Evolutionary conservation across 345 rosid species (phyloP).

Genomic region (Euphorbia peplus): DNA sequence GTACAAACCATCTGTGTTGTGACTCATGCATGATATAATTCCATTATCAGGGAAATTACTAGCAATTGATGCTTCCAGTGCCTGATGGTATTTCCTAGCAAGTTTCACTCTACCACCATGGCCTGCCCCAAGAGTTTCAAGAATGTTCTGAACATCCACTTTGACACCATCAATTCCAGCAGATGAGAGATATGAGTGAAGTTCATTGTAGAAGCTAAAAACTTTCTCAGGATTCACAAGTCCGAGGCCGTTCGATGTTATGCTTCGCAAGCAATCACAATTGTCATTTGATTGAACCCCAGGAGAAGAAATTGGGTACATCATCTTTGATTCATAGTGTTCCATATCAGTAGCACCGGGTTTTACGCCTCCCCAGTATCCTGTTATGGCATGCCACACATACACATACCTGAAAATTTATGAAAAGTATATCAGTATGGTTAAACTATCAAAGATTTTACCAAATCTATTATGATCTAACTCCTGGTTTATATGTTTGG

Average conservation of each 20-base stretch:
- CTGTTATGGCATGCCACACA: conserved; percentile 69
- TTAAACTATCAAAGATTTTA: background rate
- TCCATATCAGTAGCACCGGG: conserved; percentile 48
- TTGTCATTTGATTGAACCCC: conserved; percentile 62
- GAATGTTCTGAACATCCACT: conserved; percentile 80
- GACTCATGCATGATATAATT: conserved; percentile 67
- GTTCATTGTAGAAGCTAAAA: conserved; percentile 61
- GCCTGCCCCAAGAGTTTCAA: conserved; percentile 64
- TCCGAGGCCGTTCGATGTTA: conserved; percentile 58
- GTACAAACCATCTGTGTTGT: conserved; percentile 66
- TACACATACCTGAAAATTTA: conserved; percentile 40
- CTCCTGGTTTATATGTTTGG: background rate
- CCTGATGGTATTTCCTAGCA: conserved; percentile 61
- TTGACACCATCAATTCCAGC: conserved; percentile 75
- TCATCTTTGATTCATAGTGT: conserved; percentile 52
- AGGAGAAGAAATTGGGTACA: conserved; percentile 50
- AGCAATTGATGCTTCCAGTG: conserved; percentile 59
- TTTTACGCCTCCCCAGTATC: conserved; percentile 68
- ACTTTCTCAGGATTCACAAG: conserved; percentile 73
- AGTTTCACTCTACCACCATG: conserved; percentile 68
- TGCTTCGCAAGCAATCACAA: conserved; percentile 46
- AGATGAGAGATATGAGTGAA: conserved; percentile 67
- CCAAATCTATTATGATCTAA: background rate
- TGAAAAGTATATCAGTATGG: background rate
- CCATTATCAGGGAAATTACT: conserved; percentile 56